Conservation (phyloP, 257 asterid species). For the Solanum corneliomulleri region DNA sequence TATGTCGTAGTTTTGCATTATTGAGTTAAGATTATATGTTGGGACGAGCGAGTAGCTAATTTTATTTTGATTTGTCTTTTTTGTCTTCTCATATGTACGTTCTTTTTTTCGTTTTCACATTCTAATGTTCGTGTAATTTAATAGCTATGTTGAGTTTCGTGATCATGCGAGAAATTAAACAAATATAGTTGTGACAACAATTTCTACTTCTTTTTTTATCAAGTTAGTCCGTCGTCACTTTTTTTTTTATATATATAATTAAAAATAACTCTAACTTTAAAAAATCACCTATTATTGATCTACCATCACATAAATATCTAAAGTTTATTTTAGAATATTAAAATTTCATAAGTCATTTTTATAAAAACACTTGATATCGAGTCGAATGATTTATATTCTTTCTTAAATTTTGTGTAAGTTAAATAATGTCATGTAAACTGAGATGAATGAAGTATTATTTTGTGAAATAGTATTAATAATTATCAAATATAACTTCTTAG, state of each 20-base stretch:
- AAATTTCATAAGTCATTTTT: too few relatives aligned
- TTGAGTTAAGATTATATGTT: neutral
- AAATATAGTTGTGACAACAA: neutral
- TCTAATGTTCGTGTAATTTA: neutral
- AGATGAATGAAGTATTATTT: too few relatives aligned
- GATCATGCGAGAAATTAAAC: neutral
- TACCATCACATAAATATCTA: too few relatives aligned
- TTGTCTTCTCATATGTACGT: neutral
- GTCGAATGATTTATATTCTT: too few relatives aligned
- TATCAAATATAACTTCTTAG: neutral
- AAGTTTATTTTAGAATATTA: too few relatives aligned
- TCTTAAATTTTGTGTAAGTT: neutral
- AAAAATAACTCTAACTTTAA: too few relatives aligned
- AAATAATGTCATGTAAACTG: too few relatives aligned
- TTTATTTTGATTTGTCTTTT: neutral
- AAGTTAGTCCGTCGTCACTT: too few relatives aligned
- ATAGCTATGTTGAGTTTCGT: neutral
- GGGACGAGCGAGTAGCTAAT: neutral
- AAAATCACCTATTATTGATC: too few relatives aligned
- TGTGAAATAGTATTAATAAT: too few relatives aligned
- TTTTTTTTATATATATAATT: too few relatives aligned
- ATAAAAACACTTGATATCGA: too few relatives aligned
- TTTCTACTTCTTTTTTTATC: neutral
- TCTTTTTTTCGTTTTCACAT: neutral
- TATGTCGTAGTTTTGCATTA: constrained; percentile 10